Base-by-base conservation (phyloP, 805 yeast species). In the Metschnikowia cerradonensis region DNA sequence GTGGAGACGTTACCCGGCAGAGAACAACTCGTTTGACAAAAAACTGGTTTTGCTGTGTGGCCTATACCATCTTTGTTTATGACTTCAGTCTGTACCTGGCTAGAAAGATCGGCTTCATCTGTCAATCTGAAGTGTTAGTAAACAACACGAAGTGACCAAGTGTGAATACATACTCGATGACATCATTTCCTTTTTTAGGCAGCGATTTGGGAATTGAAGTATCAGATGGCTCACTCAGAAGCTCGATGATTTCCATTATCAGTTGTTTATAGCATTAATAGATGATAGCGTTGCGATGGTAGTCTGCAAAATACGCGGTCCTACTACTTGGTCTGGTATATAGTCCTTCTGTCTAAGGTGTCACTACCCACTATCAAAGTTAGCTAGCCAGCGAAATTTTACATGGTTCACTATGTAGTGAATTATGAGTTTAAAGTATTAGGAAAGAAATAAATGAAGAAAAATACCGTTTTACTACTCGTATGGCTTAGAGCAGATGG, bases 231-330 rank as follows among this genome's bases (percentile, higher is more conserved):
- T 56, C 59, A 42, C 59, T 56, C 54, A 52, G 54, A 31, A 56
- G 57, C 41, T 52, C 57, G 10, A 56, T 54, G 45, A 56, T 45
- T 35, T 56, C 59, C 51, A 52, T 52, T 43, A 30, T 39, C 32
- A 20, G 30, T 47, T 15, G 20, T 10, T 10, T 33, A n/a, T 14
- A 42, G 31, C 45, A 42, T 42, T 13, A 20, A 33, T 33, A n/a
- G 37, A 7, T 14, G 31, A 19, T n/a, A 7, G 6, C 26, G 38
- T 13, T 32, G 20, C 15, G 22, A 40, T 19, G 11, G 11, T n/a
- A 10, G 31, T 33, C 45, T 42, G 45, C 45, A 42, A 42, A 32
- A 20, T 20, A 42, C 38, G 38, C 45, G 45, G 13, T 33, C 38
- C 13, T 14, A 13, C 20, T 42, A 13, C 20, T 42, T 42, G 14